Percentiles rank a stretch among this genome's conserved stretches.
Evolutionary conservation across 306 rosid species (phyloP).

Genomic region (Rosa chinensis): DNA sequence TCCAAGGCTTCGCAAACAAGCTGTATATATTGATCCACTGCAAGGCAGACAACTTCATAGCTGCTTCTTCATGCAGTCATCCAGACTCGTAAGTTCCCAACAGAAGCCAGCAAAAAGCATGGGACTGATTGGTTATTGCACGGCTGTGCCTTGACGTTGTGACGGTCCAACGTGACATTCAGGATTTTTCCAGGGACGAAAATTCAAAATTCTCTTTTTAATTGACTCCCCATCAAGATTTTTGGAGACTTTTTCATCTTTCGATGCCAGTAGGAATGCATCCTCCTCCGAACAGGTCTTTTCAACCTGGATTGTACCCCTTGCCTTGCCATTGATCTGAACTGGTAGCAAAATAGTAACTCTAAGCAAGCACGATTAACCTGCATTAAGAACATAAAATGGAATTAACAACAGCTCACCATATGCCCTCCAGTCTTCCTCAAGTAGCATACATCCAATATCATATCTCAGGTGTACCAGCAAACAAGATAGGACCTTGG

Average conservation of each 20-base stretch:
- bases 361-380: conserved; percentile 72
- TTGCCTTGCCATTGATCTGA: conserved; percentile 92
- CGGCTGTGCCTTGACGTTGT: conserved; percentile 53
- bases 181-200: conserved; percentile 86
- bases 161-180: conserved; percentile 77
- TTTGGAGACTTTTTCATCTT: conserved; percentile 77
- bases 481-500: too few relatives aligned
- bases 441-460: background rate
- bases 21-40: background rate
- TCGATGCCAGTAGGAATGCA: conserved; percentile 63
- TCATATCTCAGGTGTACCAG: background rate
- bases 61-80: background rate
- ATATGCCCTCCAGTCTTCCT: background rate
- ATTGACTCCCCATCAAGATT: conserved; percentile 61
- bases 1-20: background rate
- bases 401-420: background rate
- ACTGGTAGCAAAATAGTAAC: conserved; percentile 72
- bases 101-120: background rate
- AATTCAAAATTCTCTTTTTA: conserved; percentile 71
- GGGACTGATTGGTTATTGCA: conserved; percentile 25
- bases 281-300: conserved; percentile 85
- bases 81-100: background rate
- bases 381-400: conserved; percentile 42
- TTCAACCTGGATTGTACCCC: conserved; percentile 89
- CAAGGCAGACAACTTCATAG: background rate